phyloP scores from a whole-genome alignment of 805 yeast species.

The Candida chilensis region DNA sequence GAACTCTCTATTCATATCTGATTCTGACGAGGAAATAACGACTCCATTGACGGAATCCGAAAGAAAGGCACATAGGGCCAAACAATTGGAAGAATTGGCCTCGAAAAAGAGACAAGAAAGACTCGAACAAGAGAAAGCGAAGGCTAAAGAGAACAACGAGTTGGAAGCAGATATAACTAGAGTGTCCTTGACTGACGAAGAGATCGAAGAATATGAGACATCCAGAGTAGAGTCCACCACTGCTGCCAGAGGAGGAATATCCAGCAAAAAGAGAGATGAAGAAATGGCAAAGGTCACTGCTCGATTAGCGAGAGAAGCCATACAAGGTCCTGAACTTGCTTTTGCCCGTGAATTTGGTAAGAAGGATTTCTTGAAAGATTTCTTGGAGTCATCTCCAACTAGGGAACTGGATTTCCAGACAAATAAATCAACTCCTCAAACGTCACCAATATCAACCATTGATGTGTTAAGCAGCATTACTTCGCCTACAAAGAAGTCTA shows the following conservation, averaged over 20 bases:
- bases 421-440: no score
- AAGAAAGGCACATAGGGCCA: no score
- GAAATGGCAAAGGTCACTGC: background rate
- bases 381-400: no score
- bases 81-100: background rate
- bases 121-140: constrained; percentile 8
- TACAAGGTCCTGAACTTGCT: no score
- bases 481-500: no score
- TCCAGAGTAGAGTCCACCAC: background rate
- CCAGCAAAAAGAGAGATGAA: background rate
- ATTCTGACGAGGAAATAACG: constrained; percentile 1
- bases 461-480: no score
- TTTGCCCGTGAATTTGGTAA: no score
- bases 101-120: background rate
- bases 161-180: constrained; percentile 22
- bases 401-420: no score
- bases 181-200: constrained; percentile 27
- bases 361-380: no score
- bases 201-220: constrained; percentile 13
- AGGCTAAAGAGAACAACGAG: constrained; percentile 5
- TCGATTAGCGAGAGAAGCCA: constrained; percentile 7
- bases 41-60: no score
- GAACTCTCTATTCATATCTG: background rate
- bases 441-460: no score
- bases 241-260: background rate